These are phyloP conservation scores for Mucor velutinosus DNA, from an alignment of 371 early-diverging fungal genomes.

Conservation along the genomic window DNA sequence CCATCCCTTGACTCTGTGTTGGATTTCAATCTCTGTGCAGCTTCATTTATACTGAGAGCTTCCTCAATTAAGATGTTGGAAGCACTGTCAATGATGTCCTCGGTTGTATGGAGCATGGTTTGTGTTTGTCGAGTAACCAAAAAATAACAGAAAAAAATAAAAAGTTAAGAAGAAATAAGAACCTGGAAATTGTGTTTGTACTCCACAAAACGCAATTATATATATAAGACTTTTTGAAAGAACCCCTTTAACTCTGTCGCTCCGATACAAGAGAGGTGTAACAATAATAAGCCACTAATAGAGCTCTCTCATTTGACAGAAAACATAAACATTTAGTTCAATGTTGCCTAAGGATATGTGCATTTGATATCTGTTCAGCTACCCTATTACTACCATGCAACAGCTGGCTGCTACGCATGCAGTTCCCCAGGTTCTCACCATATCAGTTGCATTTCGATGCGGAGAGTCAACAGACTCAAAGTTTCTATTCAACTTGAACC, in stretches of 20 bases:
- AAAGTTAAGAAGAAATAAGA: not conserved
- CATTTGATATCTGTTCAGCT: too few relatives aligned
- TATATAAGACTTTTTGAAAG: not conserved
- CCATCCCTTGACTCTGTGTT: slow-evolving; percentile 30
- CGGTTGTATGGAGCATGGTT: slow-evolving; percentile 13
- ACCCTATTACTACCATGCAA: not conserved
- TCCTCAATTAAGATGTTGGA: slow-evolving; percentile 35
- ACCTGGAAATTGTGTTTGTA: not conserved
- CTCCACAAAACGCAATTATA: not conserved
- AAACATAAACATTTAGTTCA: not conserved
- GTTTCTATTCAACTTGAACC: not conserved
- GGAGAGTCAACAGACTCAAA: not conserved
- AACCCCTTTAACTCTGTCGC: not conserved
- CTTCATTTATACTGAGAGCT: slow-evolving; percentile 35
- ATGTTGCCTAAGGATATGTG: too few relatives aligned
- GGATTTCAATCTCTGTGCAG: slow-evolving; percentile 37
- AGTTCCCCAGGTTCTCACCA: not conserved
- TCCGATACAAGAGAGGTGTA: not conserved
- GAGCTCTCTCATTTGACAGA: not conserved
- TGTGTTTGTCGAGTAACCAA: not conserved
- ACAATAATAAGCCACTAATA: not conserved
- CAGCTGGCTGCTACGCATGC: too few relatives aligned
- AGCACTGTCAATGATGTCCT: slow-evolving; percentile 25
- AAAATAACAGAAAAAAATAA: not conserved
- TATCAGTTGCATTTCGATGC: not conserved